Base-by-base conservation (phyloP, 352 stramenopile genomes). In the Phytophthora ohioensis region DNA sequence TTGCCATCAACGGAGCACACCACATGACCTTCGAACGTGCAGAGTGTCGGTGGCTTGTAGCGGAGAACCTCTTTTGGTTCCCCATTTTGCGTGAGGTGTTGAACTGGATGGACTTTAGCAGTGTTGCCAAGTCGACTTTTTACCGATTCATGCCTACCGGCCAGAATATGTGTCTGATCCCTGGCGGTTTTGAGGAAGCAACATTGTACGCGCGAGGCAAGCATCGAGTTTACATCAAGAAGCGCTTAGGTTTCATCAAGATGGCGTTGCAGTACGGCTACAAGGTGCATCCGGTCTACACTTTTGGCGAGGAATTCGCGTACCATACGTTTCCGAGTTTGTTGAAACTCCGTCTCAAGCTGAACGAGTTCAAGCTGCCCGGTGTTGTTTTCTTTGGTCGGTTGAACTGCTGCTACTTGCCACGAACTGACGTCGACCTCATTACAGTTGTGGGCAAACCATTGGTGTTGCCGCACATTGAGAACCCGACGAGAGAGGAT, bases 121-220 rank as follows among this genome's bases (percentile, higher is more conserved):
- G 73, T 32, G 82, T 90, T 8, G 75, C 36, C 45, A 90, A 86
- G 62, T 4, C 36, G 0, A 87, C 67, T 7, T 89, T 93, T 49
- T 51, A 75, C 4, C 13, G 38, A 8, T 54, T 92, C 41, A 87
- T 91, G 81, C 58, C 54, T 3, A 60, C 76, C 5, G 75, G 76
- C 0, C 65, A 81, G 46, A 95, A 92, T 74, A 55, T 94, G 63
- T 78, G 75, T 31, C 65, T 98, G 27, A 80, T 96, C 31, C 94
- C 95, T 4, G 95, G 96, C 9, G 94, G 96, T n/a, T 98, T 98
- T 65, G 93, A 99, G 71, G 96, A 99, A 72, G 93, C 93, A 7
- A 98, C 95, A 31, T 64, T 98, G 13, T 97, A 89, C 52, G 67
- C 74, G 38, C 78, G 79, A 7, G 80, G 80, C 4, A 80, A 86